A percentile compares a stretch with the other conserved stretches of the same genome.
Conservation (phyloP, 208 protist species). For the Acanthamoeba healyi region DNA sequence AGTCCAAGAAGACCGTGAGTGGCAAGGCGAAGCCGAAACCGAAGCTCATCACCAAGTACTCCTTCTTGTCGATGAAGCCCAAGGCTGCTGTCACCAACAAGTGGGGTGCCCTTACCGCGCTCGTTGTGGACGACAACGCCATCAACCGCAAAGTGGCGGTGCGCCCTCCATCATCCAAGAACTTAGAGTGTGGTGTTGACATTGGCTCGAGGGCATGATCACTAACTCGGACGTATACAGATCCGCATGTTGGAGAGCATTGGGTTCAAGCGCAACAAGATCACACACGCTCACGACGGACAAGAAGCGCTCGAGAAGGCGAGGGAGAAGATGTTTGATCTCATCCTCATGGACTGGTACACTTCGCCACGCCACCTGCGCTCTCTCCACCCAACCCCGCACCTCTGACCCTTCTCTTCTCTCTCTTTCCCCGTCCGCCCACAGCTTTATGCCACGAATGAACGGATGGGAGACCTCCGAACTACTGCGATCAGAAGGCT, state of each 20-base stretch:
- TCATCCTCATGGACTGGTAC: constrained; percentile 62
- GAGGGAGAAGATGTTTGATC: constrained; percentile 16
- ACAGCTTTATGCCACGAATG: constrained; percentile 39
- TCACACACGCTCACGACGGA: constrained; percentile 28
- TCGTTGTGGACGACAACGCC: constrained; percentile 60
- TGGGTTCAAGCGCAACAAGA: constrained; percentile 32
- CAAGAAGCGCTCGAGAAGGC: constrained; percentile 21
- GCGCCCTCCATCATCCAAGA: background rate
- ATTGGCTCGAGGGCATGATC: background rate
- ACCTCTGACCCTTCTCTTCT: background rate
- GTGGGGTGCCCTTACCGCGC: background rate
- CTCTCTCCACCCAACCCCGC: background rate
- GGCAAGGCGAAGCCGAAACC: background rate
- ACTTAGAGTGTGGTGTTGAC: background rate
- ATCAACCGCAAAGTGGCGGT: constrained; percentile 64
- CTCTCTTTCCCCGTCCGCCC: background rate
- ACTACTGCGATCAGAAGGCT: background rate
- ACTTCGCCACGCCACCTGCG: no score
- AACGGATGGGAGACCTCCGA: constrained; percentile 18
- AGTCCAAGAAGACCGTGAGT: background rate
- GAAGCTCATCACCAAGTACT: constrained; percentile 58
- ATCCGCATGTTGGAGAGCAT: constrained; percentile 37
- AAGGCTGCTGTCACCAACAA: background rate
- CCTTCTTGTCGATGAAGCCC: background rate
- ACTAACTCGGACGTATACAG: background rate